Evolutionary conservation across 129 eudicot species (phyloP).

Genomic region (Pittosporum tobira): DNA sequence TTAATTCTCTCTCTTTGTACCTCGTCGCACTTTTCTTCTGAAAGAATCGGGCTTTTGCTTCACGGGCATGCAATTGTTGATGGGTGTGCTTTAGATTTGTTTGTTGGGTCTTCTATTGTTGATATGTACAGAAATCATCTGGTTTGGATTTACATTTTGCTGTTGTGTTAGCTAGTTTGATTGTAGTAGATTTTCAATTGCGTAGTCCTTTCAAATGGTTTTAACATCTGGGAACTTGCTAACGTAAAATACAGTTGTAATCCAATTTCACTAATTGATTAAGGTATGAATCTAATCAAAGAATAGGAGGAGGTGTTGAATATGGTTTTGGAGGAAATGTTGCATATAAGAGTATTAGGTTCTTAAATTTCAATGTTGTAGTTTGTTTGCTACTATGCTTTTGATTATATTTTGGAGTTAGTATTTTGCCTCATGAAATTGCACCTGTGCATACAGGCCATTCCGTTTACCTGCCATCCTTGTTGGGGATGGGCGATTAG

Average conservation of each 20-base stretch:
- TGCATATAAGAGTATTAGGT: too few species aligned
- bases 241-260: too few species aligned
- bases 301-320: too few species aligned
- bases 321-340: too few species aligned
- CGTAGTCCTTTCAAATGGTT: background rate
- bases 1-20: conserved; percentile 35
- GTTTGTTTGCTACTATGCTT: too few species aligned
- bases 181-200: too few species aligned
- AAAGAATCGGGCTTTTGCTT: conserved; percentile 35
- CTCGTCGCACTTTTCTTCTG: conserved; percentile 23
- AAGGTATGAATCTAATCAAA: too few species aligned
- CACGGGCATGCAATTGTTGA: conserved; percentile 61
- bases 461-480: conserved; percentile 82
- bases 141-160: background rate
- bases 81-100: conserved; percentile 56
- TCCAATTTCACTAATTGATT: too few species aligned
- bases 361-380: too few species aligned
- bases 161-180: background rate
- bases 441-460: conserved; percentile 44
- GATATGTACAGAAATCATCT: conserved; percentile 38
- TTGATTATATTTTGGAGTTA: too few species aligned
- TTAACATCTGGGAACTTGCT: background rate
- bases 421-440: conserved; percentile 4
- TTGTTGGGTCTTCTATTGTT: conserved; percentile 67
- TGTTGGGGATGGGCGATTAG: conserved; percentile 95